Conservation (phyloP, 2,329 filamentous ascomycete species). For the Gaeumannomyces sp. region DNA sequence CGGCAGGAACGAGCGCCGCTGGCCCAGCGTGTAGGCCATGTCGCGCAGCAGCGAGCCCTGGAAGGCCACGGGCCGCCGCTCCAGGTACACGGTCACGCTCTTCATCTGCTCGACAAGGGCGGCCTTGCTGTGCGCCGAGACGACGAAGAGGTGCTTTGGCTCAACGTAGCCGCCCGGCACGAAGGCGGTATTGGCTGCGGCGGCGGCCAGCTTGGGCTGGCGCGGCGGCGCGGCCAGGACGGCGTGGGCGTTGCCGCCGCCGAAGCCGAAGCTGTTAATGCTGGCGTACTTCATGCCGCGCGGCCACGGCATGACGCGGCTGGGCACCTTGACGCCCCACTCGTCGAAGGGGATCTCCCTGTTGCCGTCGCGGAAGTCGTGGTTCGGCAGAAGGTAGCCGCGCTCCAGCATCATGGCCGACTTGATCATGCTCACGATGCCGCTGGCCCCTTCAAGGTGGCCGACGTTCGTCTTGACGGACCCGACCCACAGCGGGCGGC, state of each 20-base stretch:
- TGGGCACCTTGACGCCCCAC: constrained; percentile 15
- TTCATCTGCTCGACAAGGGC: constrained; percentile 12
- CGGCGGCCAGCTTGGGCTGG: neutral
- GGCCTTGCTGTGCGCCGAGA: constrained; percentile 14
- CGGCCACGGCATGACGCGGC: constrained; percentile 13
- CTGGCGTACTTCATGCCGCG: constrained; percentile 19
- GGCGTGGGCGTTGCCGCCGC: constrained; percentile 38
- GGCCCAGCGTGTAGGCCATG: constrained; percentile 23
- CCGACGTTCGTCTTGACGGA: constrained; percentile 16
- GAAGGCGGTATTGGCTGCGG: neutral
- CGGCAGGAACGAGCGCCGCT: constrained; percentile 18
- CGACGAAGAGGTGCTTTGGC: constrained; percentile 13
- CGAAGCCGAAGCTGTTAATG: constrained; percentile 39
- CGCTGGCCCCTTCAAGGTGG: constrained; percentile 30
- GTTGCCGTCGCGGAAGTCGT: constrained; percentile 33
- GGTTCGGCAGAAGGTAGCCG: constrained; percentile 35
- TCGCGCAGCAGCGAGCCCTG: constrained; percentile 14
- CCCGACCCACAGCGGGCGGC: constrained; percentile 12
- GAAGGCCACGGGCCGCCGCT: constrained; percentile 15
- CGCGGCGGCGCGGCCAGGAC: constrained; percentile 26
- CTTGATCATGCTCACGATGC: constrained; percentile 35
- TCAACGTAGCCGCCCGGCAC: constrained; percentile 4
- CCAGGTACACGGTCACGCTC: constrained; percentile 14
- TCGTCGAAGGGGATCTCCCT: constrained; percentile 16
- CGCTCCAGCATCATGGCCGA: constrained; percentile 35